phyloP scores from a whole-genome alignment of 345 rosid genomes.

The Zanthoxylum bungeanum region DNA sequence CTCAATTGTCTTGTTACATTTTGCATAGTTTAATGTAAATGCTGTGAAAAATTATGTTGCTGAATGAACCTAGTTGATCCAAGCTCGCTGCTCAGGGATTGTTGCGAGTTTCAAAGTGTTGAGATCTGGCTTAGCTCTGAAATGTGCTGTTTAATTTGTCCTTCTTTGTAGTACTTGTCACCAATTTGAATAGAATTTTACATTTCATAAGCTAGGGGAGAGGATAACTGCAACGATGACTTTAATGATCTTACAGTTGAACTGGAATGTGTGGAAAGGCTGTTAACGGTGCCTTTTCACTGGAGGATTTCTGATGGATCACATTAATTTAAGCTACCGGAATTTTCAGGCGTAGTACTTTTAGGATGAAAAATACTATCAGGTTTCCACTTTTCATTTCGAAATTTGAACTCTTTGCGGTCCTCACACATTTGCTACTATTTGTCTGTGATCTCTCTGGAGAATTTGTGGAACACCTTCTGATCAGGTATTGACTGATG shows the following conservation, averaged over 20 bases:
- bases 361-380: background rate
- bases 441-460: too few relatives aligned
- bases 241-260: background rate
- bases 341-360: slow-evolving; percentile 59
- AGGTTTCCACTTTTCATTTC: slow-evolving; percentile 7
- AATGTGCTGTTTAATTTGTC: background rate
- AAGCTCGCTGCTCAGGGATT: background rate
- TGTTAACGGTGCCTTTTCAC: slow-evolving; percentile 32
- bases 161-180: background rate
- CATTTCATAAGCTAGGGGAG: background rate
- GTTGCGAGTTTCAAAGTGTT: background rate
- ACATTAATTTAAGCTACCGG: slow-evolving; percentile 60
- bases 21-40: background rate
- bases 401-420: too few relatives aligned
- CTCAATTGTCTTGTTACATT: background rate
- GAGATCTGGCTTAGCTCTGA: background rate
- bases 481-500: slow-evolving; percentile 64
- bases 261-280: background rate
- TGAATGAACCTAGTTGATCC: background rate
- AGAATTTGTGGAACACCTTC: slow-evolving; percentile 91
- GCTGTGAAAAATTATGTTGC: background rate
- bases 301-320: slow-evolving; percentile 96
- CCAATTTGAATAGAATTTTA: background rate
- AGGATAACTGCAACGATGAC: background rate
- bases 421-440: too few relatives aligned